Evolutionary conservation across 768 basidiomycete genomes (phyloP).

Genomic region (Polyporus arcularius): DNA sequence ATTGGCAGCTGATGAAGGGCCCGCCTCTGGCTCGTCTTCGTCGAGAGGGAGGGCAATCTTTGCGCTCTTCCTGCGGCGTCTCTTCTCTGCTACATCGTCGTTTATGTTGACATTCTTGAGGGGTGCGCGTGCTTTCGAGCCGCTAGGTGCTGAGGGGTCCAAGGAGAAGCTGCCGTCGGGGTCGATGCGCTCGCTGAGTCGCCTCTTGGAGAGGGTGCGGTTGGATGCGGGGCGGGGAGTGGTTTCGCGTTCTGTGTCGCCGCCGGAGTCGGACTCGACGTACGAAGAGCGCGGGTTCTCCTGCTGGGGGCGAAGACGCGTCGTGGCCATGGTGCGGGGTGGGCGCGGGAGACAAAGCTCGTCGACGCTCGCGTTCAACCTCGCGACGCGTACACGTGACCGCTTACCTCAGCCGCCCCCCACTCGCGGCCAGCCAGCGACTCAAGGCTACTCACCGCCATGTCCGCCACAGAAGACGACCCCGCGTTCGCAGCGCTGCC

Average conservation of each 20-base stretch:
- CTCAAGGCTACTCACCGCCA: not conserved
- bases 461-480: constrained; percentile 4
- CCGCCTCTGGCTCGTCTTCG: constrained; percentile 54
- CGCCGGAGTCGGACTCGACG: constrained; percentile 24
- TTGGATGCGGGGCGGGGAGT: constrained; percentile 21
- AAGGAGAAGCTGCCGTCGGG: constrained; percentile 41
- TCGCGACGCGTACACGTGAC: constrained; percentile 25
- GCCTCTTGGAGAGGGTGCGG: constrained; percentile 39
- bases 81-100: constrained; percentile 87
- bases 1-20: constrained; percentile 50
- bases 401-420: not conserved
- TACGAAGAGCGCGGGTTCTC: constrained; percentile 8
- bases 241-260: constrained; percentile 25
- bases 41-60: constrained; percentile 48
- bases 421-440: no score
- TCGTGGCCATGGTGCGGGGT: constrained; percentile 13
- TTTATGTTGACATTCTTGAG: constrained; percentile 57
- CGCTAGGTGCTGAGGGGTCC: constrained; percentile 17
- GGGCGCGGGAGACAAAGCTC: not conserved
- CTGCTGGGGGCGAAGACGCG: constrained; percentile 11
- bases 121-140: constrained; percentile 28
- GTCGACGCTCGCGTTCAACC: constrained; percentile 18
- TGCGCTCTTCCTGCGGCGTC: constrained; percentile 76
- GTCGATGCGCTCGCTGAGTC: constrained; percentile 59
- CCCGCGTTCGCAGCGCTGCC: constrained; percentile 44